Percentiles rank a stretch among this genome's conserved stretches.
These are phyloP conservation scores for Suhomyces xylopsoci DNA, from an alignment of 805 yeast genomes.

Conservation along the genomic window DNA sequence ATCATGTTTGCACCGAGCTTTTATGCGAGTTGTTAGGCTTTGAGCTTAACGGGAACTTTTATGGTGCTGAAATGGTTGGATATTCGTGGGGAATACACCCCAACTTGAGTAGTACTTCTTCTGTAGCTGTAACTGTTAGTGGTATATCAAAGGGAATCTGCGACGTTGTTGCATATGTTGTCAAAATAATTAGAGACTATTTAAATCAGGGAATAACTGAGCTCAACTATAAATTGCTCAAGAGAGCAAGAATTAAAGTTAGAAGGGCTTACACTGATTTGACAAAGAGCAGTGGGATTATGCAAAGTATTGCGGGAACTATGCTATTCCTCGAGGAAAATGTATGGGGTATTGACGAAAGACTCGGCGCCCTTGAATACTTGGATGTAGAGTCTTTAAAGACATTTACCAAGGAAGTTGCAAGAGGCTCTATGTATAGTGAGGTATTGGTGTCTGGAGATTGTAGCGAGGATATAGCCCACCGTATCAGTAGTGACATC, in stretches of 20 bases:
- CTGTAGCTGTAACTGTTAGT: constrained; percentile 49
- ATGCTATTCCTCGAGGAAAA: constrained; percentile 54
- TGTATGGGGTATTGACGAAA: constrained; percentile 52
- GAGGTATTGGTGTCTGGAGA: constrained; percentile 55
- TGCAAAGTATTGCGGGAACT: constrained; percentile 48
- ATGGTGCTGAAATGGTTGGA: constrained; percentile 53
- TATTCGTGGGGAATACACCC: constrained; percentile 57
- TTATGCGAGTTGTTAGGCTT: constrained; percentile 47
- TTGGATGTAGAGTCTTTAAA: constrained; percentile 35
- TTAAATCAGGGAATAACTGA: constrained; percentile 4
- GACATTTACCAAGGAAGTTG: constrained; percentile 15
- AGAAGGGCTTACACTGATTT: constrained; percentile 48
- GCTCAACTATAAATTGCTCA: constrained; percentile 33
- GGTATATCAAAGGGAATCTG: constrained; percentile 49
- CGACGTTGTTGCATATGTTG: constrained; percentile 30
- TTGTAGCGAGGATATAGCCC: constrained; percentile 16
- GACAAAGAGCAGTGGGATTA: constrained; percentile 42
- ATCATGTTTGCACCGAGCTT: constrained; percentile 52
- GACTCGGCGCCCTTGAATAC: constrained; percentile 55
- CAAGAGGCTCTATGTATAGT: constrained; percentile 24
- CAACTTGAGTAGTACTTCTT: constrained; percentile 51
- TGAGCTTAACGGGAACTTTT: constrained; percentile 40
- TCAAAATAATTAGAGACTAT: constrained; percentile 26
- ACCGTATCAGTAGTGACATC: constrained; percentile 18
- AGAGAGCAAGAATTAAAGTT: constrained; percentile 44